Base-by-base conservation (phyloP, 2,329 filamentous ascomycete genomes). In the Rutstroemia sp. region DNA sequence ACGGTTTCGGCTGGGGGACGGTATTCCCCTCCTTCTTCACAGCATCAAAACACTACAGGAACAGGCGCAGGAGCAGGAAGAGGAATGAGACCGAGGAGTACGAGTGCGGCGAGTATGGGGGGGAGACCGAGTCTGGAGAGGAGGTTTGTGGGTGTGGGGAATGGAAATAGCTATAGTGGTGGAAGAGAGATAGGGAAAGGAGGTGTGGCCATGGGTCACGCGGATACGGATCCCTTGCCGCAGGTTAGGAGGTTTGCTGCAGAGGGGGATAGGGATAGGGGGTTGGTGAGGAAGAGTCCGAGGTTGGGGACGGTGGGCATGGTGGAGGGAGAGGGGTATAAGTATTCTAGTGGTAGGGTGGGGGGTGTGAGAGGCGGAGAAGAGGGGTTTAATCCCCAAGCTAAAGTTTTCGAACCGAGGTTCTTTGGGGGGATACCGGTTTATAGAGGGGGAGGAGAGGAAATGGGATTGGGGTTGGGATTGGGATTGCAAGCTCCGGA, bases 121-220 rank as follows among this genome's bases (percentile, higher is more conserved):
- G 63, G 63, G 30, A 64, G 61, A 52, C 64, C 65, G 1, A 57
- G 64, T 23, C 3, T 23, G 23, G 23, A 23, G 16, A 42, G 65
- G 17, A 57, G 57, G 3, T 61, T 58, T 42, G 61, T 60, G 25
- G 17, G 46, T 4, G n/a, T 17, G 3, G 3, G 3, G 27, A 8
- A 12, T n/a, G 14, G 9, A 4, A 14, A 0, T 23, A 34, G 19
- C 17, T 38, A 34, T 17, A 14, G 12, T 10, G 21, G n/a, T 39
- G 23, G 19, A 39, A 38, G 2, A 47, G 41, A 25, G 50, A 45
- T 2, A 25, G 19, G 19, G 19, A 2, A 19, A 19, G 23, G 23
- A 4, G 23, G 23, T 3, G 23, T 23, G 5, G 2, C 23, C 1
- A 30, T 30, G 8, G 27, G 27, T 9, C 27, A 30, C 10, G 27